Percentiles rank a stretch among this genome's conserved stretches.
Conservation (phyloP, 768 basidiomycete species). For the Pisolithus sp. region DNA sequence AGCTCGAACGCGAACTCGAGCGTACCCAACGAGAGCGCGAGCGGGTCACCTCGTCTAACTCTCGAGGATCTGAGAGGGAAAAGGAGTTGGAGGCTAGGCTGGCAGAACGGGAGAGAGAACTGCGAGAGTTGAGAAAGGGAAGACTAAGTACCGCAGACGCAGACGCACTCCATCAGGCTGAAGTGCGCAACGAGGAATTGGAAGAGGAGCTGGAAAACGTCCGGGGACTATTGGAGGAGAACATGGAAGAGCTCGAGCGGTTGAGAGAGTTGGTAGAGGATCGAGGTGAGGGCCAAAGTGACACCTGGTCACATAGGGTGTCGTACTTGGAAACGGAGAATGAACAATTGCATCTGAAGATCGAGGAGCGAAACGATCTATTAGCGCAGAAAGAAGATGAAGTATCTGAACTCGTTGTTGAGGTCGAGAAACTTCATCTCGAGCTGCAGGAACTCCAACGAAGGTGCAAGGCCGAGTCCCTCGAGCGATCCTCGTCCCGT, state of each 20-base stretch:
- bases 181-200: slow-evolving; percentile 58
- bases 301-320: slow-evolving; percentile 41
- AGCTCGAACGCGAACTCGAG: slow-evolving; percentile 77
- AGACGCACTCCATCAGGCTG: slow-evolving; percentile 47
- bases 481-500: slow-evolving; percentile 70
- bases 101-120: slow-evolving; percentile 65
- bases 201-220: slow-evolving; percentile 71
- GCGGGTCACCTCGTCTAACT: background rate
- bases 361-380: slow-evolving; percentile 55
- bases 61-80: slow-evolving; percentile 42
- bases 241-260: slow-evolving; percentile 75
- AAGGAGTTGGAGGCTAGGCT: slow-evolving; percentile 73
- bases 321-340: slow-evolving; percentile 59
- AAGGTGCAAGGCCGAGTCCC: slow-evolving; percentile 52
- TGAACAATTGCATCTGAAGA: slow-evolving; percentile 48
- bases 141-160: slow-evolving; percentile 38
- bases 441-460: slow-evolving; percentile 63
- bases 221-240: slow-evolving; percentile 67
- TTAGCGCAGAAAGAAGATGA: slow-evolving; percentile 60
- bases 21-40: slow-evolving; percentile 48
- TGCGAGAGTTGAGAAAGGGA: slow-evolving; percentile 58
- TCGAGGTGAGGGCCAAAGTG: slow-evolving; percentile 34
- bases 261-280: slow-evolving; percentile 64
- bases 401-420: slow-evolving; percentile 62
- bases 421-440: slow-evolving; percentile 54